These are phyloP conservation scores for Aureobasidium sp. DNA, from an alignment of 2,329 filamentous ascomycete genomes.

Conservation along the genomic window DNA sequence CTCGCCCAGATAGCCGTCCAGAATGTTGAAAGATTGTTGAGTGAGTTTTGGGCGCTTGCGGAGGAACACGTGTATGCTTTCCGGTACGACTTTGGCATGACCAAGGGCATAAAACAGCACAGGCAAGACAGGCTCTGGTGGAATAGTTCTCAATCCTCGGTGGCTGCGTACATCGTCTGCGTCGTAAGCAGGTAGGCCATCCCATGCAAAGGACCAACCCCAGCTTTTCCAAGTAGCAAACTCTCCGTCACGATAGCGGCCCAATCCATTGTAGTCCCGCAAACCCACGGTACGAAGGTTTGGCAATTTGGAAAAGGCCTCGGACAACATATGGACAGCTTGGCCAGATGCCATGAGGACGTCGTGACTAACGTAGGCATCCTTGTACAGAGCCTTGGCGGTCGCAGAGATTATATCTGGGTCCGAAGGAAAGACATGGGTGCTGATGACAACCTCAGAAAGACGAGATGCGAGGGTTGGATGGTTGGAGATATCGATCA, in stretches of 20 bases:
- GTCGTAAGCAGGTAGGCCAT: background rate
- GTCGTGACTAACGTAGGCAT: constrained; percentile 13
- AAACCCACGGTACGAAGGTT: constrained; percentile 51
- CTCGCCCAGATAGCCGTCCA: constrained; percentile 10
- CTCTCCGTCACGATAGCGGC: constrained; percentile 42
- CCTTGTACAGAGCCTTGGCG: constrained; percentile 15
- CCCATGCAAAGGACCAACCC: constrained; percentile 25
- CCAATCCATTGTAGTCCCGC: constrained; percentile 48
- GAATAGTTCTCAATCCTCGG: background rate
- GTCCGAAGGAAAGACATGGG: constrained; percentile 22
- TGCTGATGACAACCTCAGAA: constrained; percentile 44
- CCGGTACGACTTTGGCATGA: constrained; percentile 12
- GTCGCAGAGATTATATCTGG: background rate
- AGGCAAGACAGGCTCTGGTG: constrained; percentile 15
- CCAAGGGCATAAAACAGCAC: constrained; percentile 19
- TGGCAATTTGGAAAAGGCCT: constrained; percentile 47
- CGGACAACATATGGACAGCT: constrained; percentile 45
- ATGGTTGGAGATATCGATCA: constrained; percentile 37
- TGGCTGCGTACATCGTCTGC: background rate
- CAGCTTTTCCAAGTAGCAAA: constrained; percentile 46
- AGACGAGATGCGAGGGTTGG: constrained; percentile 30
- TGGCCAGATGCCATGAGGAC: constrained; percentile 34
- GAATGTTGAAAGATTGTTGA: constrained; percentile 14
- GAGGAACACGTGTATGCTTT: constrained; percentile 21
- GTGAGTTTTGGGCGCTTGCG: constrained; percentile 9